Evolutionary conservation across 768 basidiomycete genomes (phyloP), one percentile per base, ranked within the genome.

Genomic region (Russula virescens): DNA sequence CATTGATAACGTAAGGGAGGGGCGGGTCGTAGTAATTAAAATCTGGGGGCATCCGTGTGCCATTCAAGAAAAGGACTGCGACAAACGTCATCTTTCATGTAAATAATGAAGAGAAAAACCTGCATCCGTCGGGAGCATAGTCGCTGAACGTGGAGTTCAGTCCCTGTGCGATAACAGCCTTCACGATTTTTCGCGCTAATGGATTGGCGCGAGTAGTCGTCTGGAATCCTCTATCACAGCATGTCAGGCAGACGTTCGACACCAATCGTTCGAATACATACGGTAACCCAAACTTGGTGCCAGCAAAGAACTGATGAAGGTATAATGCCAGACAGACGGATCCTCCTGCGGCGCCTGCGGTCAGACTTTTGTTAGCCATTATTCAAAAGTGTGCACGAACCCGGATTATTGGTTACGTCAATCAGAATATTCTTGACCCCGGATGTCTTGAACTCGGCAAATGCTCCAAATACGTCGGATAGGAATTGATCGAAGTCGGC

Each of bases 341-440:
- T 26, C 85, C 85, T 58, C 84, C 84, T 66, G 40, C 26, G 4
- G 31, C 18, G 2, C 13, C 38, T 8, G n/a, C 2, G 13, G 16
- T 61, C 46, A 61, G 26, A 49, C 3, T 7, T n/a, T 16, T n/a
- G n/a, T 19, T 7, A 19, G 38, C 11, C 9, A 25, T 25, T 18
- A 19, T 38, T 40, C n/a, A 35, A 11, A 38, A 38, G 18, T 19
- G 31, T 16, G 18, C 43, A 61, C 78, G n/a, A 49, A 80, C 85
- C 85, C 60, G 80, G 81, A 65, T 88, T 88, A 69, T 85, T 82
- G 14, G 81, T 81, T 38, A 85, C 69, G 69, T 87, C 85, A 45
- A 87, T 76, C 25, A 87, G 65, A 13, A 86, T 71, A 35, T 76
- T 78, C 0, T 75, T 79, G 13, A 84, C 80, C 3, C 81, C 81